Percentiles rank a stretch among this genome's conserved stretches.
phyloP scores from a whole-genome alignment of 2,329 filamentous ascomycete genomes.

The Exophiala xenobiotica region DNA sequence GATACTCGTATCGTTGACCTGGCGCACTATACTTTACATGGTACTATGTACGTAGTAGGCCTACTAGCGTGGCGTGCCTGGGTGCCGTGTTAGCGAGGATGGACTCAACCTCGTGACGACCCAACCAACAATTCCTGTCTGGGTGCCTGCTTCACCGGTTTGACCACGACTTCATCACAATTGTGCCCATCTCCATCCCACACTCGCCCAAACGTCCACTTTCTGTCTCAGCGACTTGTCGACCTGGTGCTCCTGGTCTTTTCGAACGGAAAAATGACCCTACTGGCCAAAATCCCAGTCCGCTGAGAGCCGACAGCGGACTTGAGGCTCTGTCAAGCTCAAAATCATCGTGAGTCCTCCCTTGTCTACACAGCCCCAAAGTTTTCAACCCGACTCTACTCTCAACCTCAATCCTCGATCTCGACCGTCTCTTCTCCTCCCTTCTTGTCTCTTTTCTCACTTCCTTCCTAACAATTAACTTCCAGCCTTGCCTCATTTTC shows the following conservation, averaged over 20 bases:
- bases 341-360: not conserved
- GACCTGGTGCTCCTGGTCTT: not conserved
- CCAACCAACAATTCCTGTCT: not conserved
- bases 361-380: slow-evolving; percentile 3
- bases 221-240: not conserved
- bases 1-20: no score
- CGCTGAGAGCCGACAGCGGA: not conserved
- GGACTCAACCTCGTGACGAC: not conserved
- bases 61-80: no score
- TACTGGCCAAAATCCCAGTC: not conserved
- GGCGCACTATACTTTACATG: no score
- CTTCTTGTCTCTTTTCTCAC: not conserved
- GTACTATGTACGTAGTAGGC: no score
- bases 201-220: not conserved
- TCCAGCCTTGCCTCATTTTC: not conserved
- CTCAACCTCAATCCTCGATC: not conserved
- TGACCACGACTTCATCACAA: not conserved
- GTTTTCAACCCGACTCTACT: not conserved
- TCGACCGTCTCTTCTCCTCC: not conserved
- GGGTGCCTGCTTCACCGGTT: not conserved
- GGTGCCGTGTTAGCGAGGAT: no score
- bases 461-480: not conserved
- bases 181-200: not conserved
- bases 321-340: slow-evolving; percentile 1
- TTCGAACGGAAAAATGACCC: not conserved